Evolutionary conservation across 768 basidiomycete genomes (phyloP), one percentile per base, ranked within the genome.

Genomic region (Auricularia sp.): DNA sequence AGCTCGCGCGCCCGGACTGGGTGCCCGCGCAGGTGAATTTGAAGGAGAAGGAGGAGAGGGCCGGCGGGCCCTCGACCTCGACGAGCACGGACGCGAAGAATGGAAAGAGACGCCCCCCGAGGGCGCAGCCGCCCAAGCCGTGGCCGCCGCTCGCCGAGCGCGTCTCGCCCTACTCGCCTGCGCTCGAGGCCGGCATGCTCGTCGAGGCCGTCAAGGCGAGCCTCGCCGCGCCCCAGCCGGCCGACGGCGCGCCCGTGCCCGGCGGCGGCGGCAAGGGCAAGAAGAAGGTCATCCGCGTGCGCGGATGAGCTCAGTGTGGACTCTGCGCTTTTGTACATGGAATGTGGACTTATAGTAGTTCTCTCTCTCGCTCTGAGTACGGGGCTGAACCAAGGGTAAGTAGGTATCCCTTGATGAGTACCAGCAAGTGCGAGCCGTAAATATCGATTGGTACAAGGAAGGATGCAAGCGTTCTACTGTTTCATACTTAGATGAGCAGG

Each of bases 141-240:
- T 79, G 83, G 56, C 92, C 90, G 1, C 79, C 86, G 18, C 77
- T 95, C 29, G 81, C 87, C 16, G 85, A 79, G 68, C 83, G 94
- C 42, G 79, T 93, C 21, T 91, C 91, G 7, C 80, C 86, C 2
- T 91, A 92, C 70, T 91, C 90, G 1, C 93, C 92, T 7, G 83
- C 87, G 8, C 76, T 92, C 8, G 83, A 87, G 42, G 81, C 86
- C 0, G 91, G 91, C 5, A 83, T 93, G 54, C 81, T 94, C 39
- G 79, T 96, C 42, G 88, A 93, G 44, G 84, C 91, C 0, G 82
- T 94, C 44, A 93, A 93, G 74, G 89, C 91, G 0, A 92, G 91
- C 1, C 86, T 93, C 84, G 90, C 81, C 69, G 82, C 86, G 36
- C 77, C 76, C 64, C 84, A 87, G 64, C 72, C 72, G 64, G 18